Evolutionary conservation across 768 basidiomycete genomes (phyloP).

Genomic region (Leccinum variicolor): DNA sequence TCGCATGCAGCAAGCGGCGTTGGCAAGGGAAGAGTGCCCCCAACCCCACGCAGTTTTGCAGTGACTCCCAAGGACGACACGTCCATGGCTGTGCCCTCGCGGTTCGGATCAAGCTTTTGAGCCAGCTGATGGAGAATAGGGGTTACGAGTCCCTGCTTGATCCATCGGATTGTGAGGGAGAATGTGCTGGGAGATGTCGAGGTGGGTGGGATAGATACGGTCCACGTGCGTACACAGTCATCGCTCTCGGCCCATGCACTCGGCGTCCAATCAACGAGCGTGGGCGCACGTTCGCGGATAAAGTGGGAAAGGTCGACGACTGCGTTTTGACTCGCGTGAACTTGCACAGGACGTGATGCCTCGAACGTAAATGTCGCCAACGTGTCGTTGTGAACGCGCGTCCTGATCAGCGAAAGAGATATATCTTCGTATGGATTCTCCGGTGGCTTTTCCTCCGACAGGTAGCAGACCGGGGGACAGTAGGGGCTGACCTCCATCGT

Average conservation of each 20-base stretch:
- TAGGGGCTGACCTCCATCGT: slow-evolving; percentile 43
- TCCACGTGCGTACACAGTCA: slow-evolving; percentile 65
- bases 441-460: slow-evolving; percentile 44
- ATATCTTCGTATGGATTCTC: slow-evolving; percentile 27
- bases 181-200: slow-evolving; percentile 21
- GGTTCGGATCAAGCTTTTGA: slow-evolving; percentile 8
- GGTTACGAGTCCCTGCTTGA: slow-evolving; percentile 52
- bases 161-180: slow-evolving; percentile 53
- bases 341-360: slow-evolving; percentile 24
- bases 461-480: slow-evolving; percentile 52
- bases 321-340: slow-evolving; percentile 46
- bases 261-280: slow-evolving; percentile 47
- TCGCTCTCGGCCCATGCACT: slow-evolving; percentile 48
- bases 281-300: slow-evolving; percentile 43
- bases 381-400: slow-evolving; percentile 24
- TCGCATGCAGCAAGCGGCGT: slow-evolving; percentile 23
- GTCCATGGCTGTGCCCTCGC: slow-evolving; percentile 2
- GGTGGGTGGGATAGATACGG: slow-evolving; percentile 40
- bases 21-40: slow-evolving; percentile 42
- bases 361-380: slow-evolving; percentile 57
- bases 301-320: slow-evolving; percentile 53
- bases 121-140: slow-evolving; percentile 50
- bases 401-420: slow-evolving; percentile 25
- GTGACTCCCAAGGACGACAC: slow-evolving; percentile 34
- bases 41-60: slow-evolving; percentile 50